A percentile compares a stretch with the other conserved stretches of the same genome.
Conservation (phyloP, 2,329 filamentous ascomycete genomes). For the Pseudocercospora ulei region DNA sequence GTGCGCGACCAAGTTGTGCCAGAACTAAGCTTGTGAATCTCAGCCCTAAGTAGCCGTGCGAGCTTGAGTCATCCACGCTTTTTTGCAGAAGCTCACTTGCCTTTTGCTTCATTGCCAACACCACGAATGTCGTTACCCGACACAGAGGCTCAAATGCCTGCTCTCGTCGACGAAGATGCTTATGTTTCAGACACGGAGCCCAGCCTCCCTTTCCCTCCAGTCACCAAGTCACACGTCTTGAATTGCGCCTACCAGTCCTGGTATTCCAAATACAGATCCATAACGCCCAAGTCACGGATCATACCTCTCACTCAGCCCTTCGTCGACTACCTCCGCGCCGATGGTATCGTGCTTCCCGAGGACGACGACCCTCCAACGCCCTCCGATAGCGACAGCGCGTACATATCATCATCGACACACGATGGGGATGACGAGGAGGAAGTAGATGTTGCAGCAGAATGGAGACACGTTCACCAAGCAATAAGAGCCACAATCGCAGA, state of each 20-base stretch:
- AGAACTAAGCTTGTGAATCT: conserved; percentile 1
- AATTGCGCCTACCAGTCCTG: conserved; percentile 91
- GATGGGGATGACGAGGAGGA: conserved; percentile 45
- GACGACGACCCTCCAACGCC: conserved; percentile 42
- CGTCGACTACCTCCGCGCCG: conserved; percentile 76
- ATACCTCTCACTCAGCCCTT: conserved; percentile 68
- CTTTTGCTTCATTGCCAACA: background rate
- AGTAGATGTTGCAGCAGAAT: conserved; percentile 52
- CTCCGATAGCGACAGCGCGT: conserved; percentile 46
- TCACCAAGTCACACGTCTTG: conserved; percentile 76
- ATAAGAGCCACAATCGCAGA: conserved; percentile 70
- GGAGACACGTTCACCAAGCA: conserved; percentile 62
- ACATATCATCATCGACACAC: conserved; percentile 40
- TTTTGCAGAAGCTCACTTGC: too few species aligned
- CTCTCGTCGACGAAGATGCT: conserved; percentile 15
- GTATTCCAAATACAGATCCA: conserved; percentile 72
- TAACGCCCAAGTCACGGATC: conserved; percentile 76
- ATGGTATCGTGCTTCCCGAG: conserved; percentile 80
- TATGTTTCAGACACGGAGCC: conserved; percentile 7
- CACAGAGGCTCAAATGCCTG: conserved; percentile 18
- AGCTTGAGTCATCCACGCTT: conserved; percentile 8
- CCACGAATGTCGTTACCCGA: background rate
- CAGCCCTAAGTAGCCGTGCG: background rate
- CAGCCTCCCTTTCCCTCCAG: conserved; percentile 63
- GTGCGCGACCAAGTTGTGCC: too few species aligned